These are phyloP conservation scores for Candida tibetensis DNA, from an alignment of 805 yeast genomes.

Conservation along the genomic window DNA sequence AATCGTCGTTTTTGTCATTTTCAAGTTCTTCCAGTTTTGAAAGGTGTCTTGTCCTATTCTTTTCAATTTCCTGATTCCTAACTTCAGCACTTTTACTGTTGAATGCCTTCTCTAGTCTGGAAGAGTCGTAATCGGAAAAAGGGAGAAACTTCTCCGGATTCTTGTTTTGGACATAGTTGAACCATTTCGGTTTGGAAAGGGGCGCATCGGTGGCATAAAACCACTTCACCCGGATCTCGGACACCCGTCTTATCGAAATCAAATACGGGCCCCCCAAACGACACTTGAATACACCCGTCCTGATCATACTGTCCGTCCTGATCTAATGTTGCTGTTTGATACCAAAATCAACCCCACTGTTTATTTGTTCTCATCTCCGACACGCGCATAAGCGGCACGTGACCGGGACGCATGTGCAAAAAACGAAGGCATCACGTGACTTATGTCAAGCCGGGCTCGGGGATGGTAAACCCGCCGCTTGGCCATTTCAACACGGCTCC, in stretches of 20 bases:
- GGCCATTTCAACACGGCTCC: constrained; percentile 65
- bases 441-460: constrained; percentile 54
- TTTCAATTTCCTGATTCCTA: constrained; percentile 19
- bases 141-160: constrained; percentile 62
- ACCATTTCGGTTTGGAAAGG: constrained; percentile 59
- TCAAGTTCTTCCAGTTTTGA: neutral
- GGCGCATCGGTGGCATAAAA: constrained; percentile 84
- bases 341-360: too few species aligned
- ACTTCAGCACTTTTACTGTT: too few species aligned
- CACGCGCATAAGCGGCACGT: too few species aligned
- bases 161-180: constrained; percentile 47
- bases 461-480: constrained; percentile 48
- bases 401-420: too few species aligned
- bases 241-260: neutral
- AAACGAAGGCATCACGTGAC: too few species aligned
- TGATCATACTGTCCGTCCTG: too few species aligned
- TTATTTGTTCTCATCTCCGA: too few species aligned
- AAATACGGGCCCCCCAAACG: too few species aligned
- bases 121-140: constrained; percentile 63
- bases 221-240: constrained; percentile 50
- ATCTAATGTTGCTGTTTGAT: too few species aligned
- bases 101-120: constrained; percentile 54
- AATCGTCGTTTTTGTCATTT: neutral
- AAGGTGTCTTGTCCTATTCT: neutral
- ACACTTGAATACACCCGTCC: too few species aligned